Conservation (phyloP, 148 eudicot genomes). For the Beta vulgaris region DNA sequence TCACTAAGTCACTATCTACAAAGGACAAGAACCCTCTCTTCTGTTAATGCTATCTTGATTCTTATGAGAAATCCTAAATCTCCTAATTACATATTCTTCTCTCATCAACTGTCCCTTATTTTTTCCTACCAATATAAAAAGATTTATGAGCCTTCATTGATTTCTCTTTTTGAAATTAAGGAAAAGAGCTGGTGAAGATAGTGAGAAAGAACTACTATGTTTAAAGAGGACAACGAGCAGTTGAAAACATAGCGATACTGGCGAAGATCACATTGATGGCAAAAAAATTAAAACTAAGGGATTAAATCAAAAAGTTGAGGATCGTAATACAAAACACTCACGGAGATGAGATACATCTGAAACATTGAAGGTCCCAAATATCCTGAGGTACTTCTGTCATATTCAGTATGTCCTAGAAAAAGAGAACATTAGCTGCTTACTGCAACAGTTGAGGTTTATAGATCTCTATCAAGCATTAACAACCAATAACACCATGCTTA, state of each 20-base stretch:
- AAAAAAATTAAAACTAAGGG: not conserved
- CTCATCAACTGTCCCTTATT: not conserved
- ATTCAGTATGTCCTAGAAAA: constrained; percentile 61
- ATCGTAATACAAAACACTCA: constrained; percentile 36
- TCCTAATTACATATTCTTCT: not conserved
- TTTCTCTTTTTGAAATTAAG: not conserved
- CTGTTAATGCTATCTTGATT: too few species aligned
- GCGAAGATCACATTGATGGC: not conserved
- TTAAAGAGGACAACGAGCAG: not conserved
- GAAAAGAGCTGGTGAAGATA: not conserved
- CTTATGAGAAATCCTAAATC: not conserved
- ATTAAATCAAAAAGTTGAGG: not conserved
- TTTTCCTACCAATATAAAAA: not conserved
- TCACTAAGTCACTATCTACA: not conserved
- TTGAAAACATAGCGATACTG: not conserved
- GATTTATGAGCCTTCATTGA: not conserved
- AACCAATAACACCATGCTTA: constrained; percentile 2
- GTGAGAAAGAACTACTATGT: not conserved
- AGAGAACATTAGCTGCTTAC: not conserved
- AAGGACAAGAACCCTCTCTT: not conserved
- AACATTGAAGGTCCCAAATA: constrained; percentile 82
- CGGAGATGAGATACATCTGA: constrained; percentile 67
- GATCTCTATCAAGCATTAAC: not conserved
- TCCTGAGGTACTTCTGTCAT: constrained; percentile 64
- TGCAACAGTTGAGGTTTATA: not conserved